Evolutionary conservation across 116 monocot species (phyloP).

Genomic region (Cymodocea nodosa): DNA sequence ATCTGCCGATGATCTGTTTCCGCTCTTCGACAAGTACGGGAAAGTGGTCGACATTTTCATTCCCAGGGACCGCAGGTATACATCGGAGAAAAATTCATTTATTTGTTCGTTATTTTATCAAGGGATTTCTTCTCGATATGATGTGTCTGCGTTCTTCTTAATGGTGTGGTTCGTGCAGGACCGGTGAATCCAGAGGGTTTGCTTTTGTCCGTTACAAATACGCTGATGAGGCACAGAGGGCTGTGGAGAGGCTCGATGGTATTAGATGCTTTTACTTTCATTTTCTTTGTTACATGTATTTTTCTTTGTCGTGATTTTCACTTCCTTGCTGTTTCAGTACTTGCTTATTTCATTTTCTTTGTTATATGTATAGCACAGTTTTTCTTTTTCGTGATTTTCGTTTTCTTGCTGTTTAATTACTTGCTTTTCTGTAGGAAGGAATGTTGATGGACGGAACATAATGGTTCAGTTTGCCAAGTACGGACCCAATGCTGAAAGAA

Average conservation of each 20-base stretch:
- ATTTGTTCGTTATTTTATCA: too few relatives aligned
- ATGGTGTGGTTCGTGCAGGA: conserved; percentile 25
- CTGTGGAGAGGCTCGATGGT: conserved; percentile 88
- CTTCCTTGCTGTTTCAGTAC: not conserved
- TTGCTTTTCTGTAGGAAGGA: conserved; percentile 40
- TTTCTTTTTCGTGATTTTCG: not conserved
- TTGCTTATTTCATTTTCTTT: not conserved
- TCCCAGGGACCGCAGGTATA: conserved; percentile 78
- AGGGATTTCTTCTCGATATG: too few relatives aligned
- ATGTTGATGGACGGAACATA: conserved; percentile 82
- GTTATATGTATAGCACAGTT: not conserved
- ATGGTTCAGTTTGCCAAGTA: conserved; percentile 99
- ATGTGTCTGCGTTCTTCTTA: not conserved
- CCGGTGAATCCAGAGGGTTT: conserved; percentile 88
- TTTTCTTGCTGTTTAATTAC: not conserved
- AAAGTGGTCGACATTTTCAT: conserved; percentile 95
- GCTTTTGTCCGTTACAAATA: conserved; percentile 96
- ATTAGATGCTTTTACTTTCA: not conserved
- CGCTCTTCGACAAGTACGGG: conserved; percentile 88
- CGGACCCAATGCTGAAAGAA: conserved; percentile 85
- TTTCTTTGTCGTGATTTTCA: not conserved
- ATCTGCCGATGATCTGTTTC: conserved; percentile 78
- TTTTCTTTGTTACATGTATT: not conserved
- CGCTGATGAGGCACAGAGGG: conserved; percentile 90
- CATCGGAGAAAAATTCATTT: too few relatives aligned